These are phyloP conservation scores for Ulvella scutata DNA, from an alignment of 139 green algal genomes.

Conservation along the genomic window DNA sequence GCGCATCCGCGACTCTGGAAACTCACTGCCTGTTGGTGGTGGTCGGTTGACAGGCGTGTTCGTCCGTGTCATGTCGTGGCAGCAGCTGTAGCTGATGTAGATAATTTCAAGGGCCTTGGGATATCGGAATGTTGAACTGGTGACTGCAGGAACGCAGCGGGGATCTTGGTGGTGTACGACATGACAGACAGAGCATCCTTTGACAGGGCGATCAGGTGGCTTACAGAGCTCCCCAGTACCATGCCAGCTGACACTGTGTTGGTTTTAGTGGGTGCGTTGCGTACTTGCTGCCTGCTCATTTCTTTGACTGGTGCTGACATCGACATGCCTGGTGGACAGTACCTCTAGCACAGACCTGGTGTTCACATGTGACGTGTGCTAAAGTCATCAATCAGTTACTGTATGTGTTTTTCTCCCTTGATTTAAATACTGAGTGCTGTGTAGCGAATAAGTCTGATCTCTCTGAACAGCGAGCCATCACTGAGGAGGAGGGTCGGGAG, in stretches of 20 bases:
- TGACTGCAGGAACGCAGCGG: not conserved
- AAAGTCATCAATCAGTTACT: too few species aligned
- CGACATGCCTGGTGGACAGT: not conserved
- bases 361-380: not conserved
- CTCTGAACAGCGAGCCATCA: not conserved
- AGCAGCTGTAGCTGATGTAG: not conserved
- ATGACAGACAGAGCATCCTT: not conserved
- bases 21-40: not conserved
- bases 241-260: not conserved
- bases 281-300: too few species aligned
- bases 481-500: not conserved
- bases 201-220: not conserved
- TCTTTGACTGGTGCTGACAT: not conserved
- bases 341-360: not conserved
- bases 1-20: not conserved
- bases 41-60: not conserved
- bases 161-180: not conserved
- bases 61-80: not conserved
- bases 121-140: too few species aligned
- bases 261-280: not conserved
- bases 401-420: too few species aligned
- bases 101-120: too few species aligned
- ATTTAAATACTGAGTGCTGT: too few species aligned
- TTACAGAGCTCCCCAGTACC: not conserved
- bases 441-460: not conserved